Evolutionary conservation across 2,329 filamentous ascomycete species (phyloP).

Genomic region (Helotiales sp.): DNA sequence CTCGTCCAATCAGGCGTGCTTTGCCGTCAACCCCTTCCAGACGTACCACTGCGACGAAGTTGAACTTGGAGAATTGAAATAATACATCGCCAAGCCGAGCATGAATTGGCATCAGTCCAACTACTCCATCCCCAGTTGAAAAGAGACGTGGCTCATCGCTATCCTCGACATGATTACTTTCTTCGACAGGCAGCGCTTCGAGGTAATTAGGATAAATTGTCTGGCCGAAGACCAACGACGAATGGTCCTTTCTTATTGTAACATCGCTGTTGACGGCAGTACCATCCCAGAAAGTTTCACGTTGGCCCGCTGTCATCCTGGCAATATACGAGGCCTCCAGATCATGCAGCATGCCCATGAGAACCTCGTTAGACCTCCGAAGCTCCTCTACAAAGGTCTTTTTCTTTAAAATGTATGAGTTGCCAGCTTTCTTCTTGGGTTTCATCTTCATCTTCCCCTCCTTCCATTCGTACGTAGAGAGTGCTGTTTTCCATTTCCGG

Average conservation of each 20-base stretch:
- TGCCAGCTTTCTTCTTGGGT: too few species aligned
- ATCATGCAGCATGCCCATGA: conserved; percentile 4
- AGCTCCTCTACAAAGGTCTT: conserved; percentile 1
- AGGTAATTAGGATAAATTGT: too few species aligned
- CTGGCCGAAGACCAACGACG: too few species aligned
- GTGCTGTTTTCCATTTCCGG: conserved; percentile 1
- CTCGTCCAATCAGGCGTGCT: conserved; percentile 5
- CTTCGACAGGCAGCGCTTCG: not conserved
- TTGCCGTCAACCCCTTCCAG: not conserved
- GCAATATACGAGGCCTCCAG: not conserved
- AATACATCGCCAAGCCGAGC: conserved; percentile 3
- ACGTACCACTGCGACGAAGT: conserved; percentile 7
- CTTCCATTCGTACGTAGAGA: not conserved
- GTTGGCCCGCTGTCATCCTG: not conserved
- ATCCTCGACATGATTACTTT: too few species aligned
- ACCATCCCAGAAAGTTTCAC: conserved; percentile 2
- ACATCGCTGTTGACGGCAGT: not conserved
- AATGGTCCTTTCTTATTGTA: not conserved
- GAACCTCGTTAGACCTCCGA: conserved; percentile 5
- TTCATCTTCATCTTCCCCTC: too few species aligned
- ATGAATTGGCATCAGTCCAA: conserved; percentile 8
- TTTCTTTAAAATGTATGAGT: not conserved
- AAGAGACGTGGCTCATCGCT: not conserved
- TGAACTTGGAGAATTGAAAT: conserved; percentile 9
- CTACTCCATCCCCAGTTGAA: not conserved